A percentile compares a stretch with the other conserved stretches of the same genome.
These are phyloP conservation scores for Lactifluus volemus DNA, from an alignment of 768 basidiomycete genomes.

Conservation along the genomic window DNA sequence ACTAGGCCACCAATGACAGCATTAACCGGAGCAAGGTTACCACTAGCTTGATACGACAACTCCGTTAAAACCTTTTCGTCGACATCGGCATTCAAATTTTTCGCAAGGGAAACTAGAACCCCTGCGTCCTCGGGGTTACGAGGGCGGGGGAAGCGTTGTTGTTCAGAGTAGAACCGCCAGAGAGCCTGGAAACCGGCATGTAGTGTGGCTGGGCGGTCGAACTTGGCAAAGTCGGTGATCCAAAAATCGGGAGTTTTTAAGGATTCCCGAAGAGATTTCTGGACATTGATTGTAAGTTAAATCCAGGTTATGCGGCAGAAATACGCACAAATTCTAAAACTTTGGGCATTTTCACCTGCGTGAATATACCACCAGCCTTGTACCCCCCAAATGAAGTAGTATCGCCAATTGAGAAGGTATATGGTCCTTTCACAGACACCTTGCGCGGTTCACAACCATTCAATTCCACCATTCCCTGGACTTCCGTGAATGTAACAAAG, in stretches of 20 bases:
- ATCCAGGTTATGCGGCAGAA: not conserved
- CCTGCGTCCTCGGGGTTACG: conserved; percentile 76
- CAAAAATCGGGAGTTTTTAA: conserved; percentile 75
- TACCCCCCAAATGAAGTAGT: conserved; percentile 73
- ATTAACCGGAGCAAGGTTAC: conserved; percentile 81
- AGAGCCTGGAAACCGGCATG: conserved; percentile 95
- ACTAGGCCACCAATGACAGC: conserved; percentile 97
- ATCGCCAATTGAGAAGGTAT: conserved; percentile 94
- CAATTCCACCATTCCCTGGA: conserved; percentile 88
- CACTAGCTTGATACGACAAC: conserved; percentile 84
- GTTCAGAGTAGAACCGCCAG: conserved; percentile 58
- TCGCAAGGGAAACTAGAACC: conserved; percentile 62
- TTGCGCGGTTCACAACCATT: conserved; percentile 91
- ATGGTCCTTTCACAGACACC: conserved; percentile 90
- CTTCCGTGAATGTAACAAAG: conserved; percentile 92
- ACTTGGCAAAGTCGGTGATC: conserved; percentile 96
- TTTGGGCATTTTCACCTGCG: conserved; percentile 99
- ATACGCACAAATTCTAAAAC: conserved; percentile 80
- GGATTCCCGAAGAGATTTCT: conserved; percentile 94
- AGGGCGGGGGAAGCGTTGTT: conserved; percentile 69
- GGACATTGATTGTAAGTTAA: not conserved
- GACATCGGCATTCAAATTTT: conserved; percentile 63
- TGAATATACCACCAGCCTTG: conserved; percentile 86
- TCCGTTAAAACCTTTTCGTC: conserved; percentile 79
- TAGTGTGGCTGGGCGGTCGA: conserved; percentile 82